Evolutionary conservation across 2,329 filamentous ascomycete species (phyloP).

Genomic region (Diaporthe citri): DNA sequence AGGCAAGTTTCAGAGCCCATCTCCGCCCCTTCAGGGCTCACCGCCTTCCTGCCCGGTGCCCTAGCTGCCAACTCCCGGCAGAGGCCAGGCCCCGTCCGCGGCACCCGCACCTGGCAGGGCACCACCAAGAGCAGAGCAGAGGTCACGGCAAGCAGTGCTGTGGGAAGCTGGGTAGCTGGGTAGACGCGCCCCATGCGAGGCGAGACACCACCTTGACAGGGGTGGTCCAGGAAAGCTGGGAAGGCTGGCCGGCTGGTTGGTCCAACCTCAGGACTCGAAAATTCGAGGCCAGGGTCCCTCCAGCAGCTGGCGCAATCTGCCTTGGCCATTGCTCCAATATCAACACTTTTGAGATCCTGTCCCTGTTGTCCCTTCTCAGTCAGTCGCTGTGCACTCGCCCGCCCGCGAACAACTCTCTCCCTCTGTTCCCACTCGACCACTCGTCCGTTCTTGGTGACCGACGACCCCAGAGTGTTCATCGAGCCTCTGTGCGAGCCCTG

Average conservation of each 20-base stretch:
- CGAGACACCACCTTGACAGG: constrained; percentile 13
- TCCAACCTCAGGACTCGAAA: constrained; percentile 25
- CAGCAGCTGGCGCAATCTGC: constrained; percentile 26
- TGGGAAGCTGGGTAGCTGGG: background rate
- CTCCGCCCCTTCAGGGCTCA: constrained; percentile 6
- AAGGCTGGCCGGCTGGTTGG: constrained; percentile 26
- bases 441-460: background rate
- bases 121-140: background rate
- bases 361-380: constrained; percentile 3
- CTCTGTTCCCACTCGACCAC: background rate
- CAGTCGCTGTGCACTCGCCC: constrained; percentile 10
- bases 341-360: constrained; percentile 26
- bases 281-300: constrained; percentile 30
- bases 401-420: background rate
- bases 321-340: constrained; percentile 31
- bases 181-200: constrained; percentile 28
- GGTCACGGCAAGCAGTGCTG: background rate
- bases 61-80: constrained; percentile 14
- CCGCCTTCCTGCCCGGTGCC: constrained; percentile 25
- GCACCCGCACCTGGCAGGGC: constrained; percentile 14
- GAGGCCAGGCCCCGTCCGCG: constrained; percentile 20
- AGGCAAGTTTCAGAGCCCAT: constrained; percentile 30
- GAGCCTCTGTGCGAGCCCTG: constrained; percentile 10
- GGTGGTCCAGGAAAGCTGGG: constrained; percentile 7
- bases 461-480: background rate